Evolutionary conservation across 2,329 filamentous ascomycete genomes (phyloP), one percentile per base, ranked within the genome.

Genomic region (Rhinocladiella mackenziei): DNA sequence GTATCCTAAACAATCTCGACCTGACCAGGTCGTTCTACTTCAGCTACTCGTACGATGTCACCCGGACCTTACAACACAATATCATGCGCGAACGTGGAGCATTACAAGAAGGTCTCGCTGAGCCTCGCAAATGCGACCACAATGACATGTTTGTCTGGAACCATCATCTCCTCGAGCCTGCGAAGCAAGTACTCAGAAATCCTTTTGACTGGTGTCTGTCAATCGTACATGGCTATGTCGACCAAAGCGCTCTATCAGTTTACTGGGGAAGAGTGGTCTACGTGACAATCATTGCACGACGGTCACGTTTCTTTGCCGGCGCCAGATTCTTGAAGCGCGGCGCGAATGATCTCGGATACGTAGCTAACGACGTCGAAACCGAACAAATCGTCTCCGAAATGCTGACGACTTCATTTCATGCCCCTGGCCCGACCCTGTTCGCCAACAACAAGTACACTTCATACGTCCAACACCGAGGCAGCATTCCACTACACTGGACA

Each of bases 81-180:
- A 89, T 98, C 49, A 83, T 82, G 14, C 77, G 81, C 22, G 89
- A 96, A 65, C 78, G 92, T 28, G 74, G 78, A 36, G 80, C 83
- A 2, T 67, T 94, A 37, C 75, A 79, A 20, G 73, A 81, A 48
- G 86, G 85, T 1, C 66, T 74, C 9, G 70, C 77, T 2, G 75
- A 78, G 19, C 73, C 76, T 5, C 71, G 74, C 29, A 71, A 76
- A 19, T 75, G 78, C 22, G 80, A 89, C 56, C 84, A 84, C 62
- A 94, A 96, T 59, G 80, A 84, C 28, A 98, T 98, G 92, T 98
- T 98, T 61, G 85, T 97, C 2, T 98, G 92, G 92, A 98, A 98
- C 58, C 80, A 86, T 56, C 86, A 96, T 64, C 74, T 98, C 3
- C 75, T 98, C 13, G 75, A 83, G 48, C 89, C 92, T 0, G 88